Evolutionary conservation across 2,329 filamentous ascomycete genomes (phyloP).

Genomic region (Phaeosphaeriaceae sp.): DNA sequence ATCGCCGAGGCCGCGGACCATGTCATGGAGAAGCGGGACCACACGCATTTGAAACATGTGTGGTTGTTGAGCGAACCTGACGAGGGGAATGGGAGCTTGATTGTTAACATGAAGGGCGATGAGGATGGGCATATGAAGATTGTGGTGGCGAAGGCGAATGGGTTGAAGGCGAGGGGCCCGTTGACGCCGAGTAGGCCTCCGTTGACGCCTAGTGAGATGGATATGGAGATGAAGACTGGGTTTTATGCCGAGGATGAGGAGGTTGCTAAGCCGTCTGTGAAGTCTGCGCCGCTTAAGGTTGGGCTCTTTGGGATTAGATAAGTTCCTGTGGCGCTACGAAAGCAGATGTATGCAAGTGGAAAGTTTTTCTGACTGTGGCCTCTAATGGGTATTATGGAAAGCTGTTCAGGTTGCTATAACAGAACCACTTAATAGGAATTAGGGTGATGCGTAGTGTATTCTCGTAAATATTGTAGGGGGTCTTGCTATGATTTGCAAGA

Average conservation of each 20-base stretch:
- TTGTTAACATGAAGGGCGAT: slow-evolving; percentile 27
- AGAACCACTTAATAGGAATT: too few species aligned
- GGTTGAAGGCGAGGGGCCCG: neutral
- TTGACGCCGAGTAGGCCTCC: neutral
- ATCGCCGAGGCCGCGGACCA: slow-evolving; percentile 29
- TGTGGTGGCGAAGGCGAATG: slow-evolving; percentile 11
- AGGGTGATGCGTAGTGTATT: too few species aligned
- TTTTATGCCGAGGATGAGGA: slow-evolving; percentile 4
- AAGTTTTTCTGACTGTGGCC: too few species aligned
- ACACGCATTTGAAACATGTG: slow-evolving; percentile 21
- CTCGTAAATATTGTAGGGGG: too few species aligned
- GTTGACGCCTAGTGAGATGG: slow-evolving; percentile 7
- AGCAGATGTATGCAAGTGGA: too few species aligned
- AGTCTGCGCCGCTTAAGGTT: slow-evolving; percentile 7
- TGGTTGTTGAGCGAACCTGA: slow-evolving; percentile 34
- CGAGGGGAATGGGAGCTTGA: slow-evolving; percentile 29
- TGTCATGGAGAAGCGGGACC: slow-evolving; percentile 15
- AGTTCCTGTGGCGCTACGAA: too few species aligned
- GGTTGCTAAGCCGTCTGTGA: slow-evolving; percentile 1
- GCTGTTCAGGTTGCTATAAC: too few species aligned
- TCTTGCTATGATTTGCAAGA: neutral
- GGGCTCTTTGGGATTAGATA: slow-evolving; percentile 10
- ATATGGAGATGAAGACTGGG: slow-evolving; percentile 6
- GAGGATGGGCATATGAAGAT: slow-evolving; percentile 28
- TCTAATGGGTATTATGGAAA: too few species aligned